phyloP scores from a whole-genome alignment of 768 basidiomycete genomes.

The Leccinum truebloodii region DNA sequence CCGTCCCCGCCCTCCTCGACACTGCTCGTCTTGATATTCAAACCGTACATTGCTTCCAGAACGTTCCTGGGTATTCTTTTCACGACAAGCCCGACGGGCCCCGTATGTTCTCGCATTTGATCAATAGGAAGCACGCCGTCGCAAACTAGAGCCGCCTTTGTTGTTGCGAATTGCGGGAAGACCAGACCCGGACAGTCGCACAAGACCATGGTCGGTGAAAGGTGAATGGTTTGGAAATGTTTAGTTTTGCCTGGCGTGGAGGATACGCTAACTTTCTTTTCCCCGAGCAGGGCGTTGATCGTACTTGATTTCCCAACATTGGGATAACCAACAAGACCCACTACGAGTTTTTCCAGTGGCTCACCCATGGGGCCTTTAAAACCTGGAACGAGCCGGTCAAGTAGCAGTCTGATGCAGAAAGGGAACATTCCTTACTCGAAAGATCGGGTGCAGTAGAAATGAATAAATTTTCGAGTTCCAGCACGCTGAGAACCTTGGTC shows the following conservation, averaged over 20 bases:
- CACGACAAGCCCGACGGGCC: slow-evolving; percentile 75
- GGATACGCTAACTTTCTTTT: slow-evolving; percentile 98
- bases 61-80: slow-evolving; percentile 79
- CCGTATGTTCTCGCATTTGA: slow-evolving; percentile 92
- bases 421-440: slow-evolving; percentile 47
- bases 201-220: slow-evolving; percentile 83
- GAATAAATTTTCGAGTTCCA: slow-evolving; percentile 88
- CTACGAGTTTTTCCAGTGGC: slow-evolving; percentile 62
- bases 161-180: slow-evolving; percentile 97
- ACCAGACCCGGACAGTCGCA: slow-evolving; percentile 99
- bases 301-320: slow-evolving; percentile 99
- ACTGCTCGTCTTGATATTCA: slow-evolving; percentile 63
- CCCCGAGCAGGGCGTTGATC: slow-evolving; percentile 93
- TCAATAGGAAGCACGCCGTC: slow-evolving; percentile 98
- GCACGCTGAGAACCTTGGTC: slow-evolving; percentile 77
- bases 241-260: slow-evolving; percentile 98
- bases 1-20: slow-evolving; percentile 87
- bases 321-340: slow-evolving; percentile 96
- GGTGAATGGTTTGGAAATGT: slow-evolving; percentile 96
- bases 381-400: slow-evolving; percentile 40
- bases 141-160: slow-evolving; percentile 93
- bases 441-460: slow-evolving; percentile 68
- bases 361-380: slow-evolving; percentile 62
- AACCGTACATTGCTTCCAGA: slow-evolving; percentile 88
- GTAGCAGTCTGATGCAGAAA: neutral